These are phyloP conservation scores for Trichoderma parareesei DNA, from an alignment of 495 filamentous ascomycete genomes.

Conservation along the genomic window DNA sequence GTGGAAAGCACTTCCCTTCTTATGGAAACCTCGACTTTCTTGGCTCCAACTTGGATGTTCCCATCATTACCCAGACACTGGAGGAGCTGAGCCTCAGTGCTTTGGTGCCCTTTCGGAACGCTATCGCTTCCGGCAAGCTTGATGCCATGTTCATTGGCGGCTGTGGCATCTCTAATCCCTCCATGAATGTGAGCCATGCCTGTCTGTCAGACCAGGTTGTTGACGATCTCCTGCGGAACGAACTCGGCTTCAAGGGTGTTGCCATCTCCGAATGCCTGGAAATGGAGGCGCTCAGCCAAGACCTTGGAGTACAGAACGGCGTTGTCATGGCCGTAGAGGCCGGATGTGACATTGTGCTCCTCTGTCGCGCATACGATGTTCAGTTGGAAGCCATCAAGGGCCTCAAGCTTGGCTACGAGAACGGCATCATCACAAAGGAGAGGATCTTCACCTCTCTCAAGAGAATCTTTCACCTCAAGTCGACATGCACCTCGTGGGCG, in stretches of 20 bases:
- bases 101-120: slow-evolving; percentile 78
- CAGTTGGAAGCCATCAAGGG: slow-evolving; percentile 83
- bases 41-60: slow-evolving; percentile 76
- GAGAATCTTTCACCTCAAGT: slow-evolving; percentile 67
- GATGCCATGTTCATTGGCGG: slow-evolving; percentile 93
- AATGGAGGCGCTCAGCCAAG: slow-evolving; percentile 85
- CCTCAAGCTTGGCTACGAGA: slow-evolving; percentile 75
- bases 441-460: slow-evolving; percentile 66
- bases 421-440: slow-evolving; percentile 69
- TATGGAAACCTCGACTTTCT: slow-evolving; percentile 91
- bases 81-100: slow-evolving; percentile 80
- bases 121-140: slow-evolving; percentile 64
- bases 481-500: slow-evolving; percentile 72
- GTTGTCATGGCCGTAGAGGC: slow-evolving; percentile 93
- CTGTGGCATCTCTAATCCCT: slow-evolving; percentile 76
- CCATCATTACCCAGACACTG: slow-evolving; percentile 83
- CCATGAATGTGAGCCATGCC: slow-evolving; percentile 86
- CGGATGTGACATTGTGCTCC: slow-evolving; percentile 76
- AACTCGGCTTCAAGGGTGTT: slow-evolving; percentile 79
- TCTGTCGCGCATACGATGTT: slow-evolving; percentile 76
- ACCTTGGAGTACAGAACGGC: slow-evolving; percentile 85
- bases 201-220: slow-evolving; percentile 87
- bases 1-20: slow-evolving; percentile 88
- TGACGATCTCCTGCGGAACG: slow-evolving; percentile 70
- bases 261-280: slow-evolving; percentile 93